These are phyloP conservation scores for Cryptococcus sp. DNA, from an alignment of 1,284 basidiomycete species.

Conservation along the genomic window DNA sequence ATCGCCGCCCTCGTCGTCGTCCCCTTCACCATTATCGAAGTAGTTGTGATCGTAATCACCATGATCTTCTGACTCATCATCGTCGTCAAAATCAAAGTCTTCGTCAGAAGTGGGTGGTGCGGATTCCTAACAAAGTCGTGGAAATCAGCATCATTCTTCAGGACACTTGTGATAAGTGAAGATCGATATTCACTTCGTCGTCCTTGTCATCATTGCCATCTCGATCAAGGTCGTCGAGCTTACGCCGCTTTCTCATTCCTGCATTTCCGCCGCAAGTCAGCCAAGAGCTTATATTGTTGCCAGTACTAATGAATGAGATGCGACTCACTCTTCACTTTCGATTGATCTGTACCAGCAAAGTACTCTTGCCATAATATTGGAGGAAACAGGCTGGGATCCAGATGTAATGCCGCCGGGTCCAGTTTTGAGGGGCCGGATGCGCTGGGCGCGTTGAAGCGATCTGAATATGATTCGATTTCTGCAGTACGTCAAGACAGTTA, in stretches of 20 bases:
- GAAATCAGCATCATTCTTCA: no score
- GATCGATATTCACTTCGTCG: conserved; percentile 22
- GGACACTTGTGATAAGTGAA: no score
- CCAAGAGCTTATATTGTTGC: no score
- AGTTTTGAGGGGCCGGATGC: conserved; percentile 22
- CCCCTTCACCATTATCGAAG: conserved; percentile 53
- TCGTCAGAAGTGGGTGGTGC: conserved; percentile 31
- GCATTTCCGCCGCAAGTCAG: conserved; percentile 2
- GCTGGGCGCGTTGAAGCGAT: conserved; percentile 29
- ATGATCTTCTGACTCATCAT: conserved; percentile 49
- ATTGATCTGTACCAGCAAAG: conserved; percentile 34
- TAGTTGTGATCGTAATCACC: conserved; percentile 54
- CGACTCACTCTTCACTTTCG: conserved; percentile 13
- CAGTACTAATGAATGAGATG: no score
- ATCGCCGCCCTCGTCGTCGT: conserved; percentile 48
- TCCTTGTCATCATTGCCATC: conserved; percentile 22
- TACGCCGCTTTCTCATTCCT: conserved; percentile 28
- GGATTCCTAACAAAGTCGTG: conserved; percentile 15
- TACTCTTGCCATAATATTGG: conserved; percentile 47
- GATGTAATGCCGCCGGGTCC: conserved; percentile 29
- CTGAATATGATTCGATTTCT: conserved; percentile 53
- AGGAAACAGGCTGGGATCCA: conserved; percentile 46
- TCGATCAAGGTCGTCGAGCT: conserved; percentile 26
- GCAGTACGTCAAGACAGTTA: no score
- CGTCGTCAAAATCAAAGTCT: conserved; percentile 51